Evolutionary conservation across 306 rosid genomes (phyloP).

Genomic region (Medicago arabica): DNA sequence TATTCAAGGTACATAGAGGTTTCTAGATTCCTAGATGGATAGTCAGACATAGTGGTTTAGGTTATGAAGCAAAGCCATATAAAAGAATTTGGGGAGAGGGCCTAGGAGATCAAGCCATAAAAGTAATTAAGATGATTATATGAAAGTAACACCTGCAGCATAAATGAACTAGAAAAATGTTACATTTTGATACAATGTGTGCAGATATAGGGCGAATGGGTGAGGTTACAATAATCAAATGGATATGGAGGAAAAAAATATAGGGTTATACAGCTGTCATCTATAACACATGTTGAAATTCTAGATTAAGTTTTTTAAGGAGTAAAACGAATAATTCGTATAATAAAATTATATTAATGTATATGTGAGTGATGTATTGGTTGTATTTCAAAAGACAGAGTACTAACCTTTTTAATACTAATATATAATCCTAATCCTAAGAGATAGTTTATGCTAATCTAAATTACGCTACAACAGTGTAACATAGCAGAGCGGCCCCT

Average conservation of each 20-base stretch:
- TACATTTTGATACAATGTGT: not conserved
- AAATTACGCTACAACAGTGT: not conserved
- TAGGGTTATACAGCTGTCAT: not conserved
- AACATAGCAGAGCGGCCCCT: not conserved
- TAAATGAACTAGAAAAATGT: conserved; percentile 22
- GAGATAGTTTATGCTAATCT: not conserved
- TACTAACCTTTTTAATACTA: not conserved
- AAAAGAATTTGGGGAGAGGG: conserved; percentile 18
- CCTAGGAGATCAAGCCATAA: conserved; percentile 2
- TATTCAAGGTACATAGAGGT: conserved; percentile 8
- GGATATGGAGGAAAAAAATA: not conserved
- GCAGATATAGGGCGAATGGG: not conserved
- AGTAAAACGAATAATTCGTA: not conserved
- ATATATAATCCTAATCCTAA: not conserved
- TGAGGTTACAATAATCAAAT: conserved; percentile 4
- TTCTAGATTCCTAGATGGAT: not conserved
- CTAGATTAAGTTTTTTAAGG: not conserved
- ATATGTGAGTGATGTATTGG: not conserved
- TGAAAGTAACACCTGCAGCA: conserved; percentile 3
- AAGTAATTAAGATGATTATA: not conserved
- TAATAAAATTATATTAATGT: not conserved
- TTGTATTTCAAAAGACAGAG: not conserved
- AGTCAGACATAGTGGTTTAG: conserved; percentile 7
- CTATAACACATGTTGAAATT: conserved; percentile 6
- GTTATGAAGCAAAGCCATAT: not conserved